A percentile compares a stretch with the other conserved stretches of the same genome.
phyloP scores from a whole-genome alignment of 2,329 filamentous ascomycete species.

The Pseudogymnoascus sp. region DNA sequence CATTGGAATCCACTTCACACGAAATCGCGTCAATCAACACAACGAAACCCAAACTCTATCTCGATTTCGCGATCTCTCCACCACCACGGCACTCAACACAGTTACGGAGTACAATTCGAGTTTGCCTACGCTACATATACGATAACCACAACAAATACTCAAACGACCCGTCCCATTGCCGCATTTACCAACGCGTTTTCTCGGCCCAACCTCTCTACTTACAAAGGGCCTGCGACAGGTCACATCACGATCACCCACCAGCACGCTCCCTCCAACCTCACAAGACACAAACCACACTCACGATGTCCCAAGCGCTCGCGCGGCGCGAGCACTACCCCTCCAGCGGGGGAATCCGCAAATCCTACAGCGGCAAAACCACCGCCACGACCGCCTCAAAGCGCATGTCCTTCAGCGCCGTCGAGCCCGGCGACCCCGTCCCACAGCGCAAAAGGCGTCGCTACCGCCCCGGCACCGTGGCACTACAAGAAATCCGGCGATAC shows the following conservation, averaged over 20 bases:
- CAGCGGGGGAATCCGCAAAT: background rate
- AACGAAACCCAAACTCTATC: background rate
- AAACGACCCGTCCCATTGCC: background rate
- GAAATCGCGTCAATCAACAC: constrained; percentile 5
- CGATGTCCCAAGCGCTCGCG: background rate
- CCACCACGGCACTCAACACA: background rate
- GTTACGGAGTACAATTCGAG: background rate
- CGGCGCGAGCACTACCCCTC: background rate
- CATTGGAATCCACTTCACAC: background rate
- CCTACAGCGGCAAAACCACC: background rate
- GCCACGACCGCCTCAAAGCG: background rate
- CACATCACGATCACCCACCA: background rate
- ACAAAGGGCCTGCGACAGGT: background rate
- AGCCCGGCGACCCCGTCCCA: constrained; percentile 63
- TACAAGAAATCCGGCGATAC: constrained; percentile 86
- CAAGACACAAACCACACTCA: background rate
- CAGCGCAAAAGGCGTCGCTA: constrained; percentile 57
- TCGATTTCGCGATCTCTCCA: background rate
- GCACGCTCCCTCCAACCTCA: background rate
- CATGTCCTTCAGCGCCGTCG: constrained; percentile 1
- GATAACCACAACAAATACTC: background rate
- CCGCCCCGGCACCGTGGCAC: constrained; percentile 72
- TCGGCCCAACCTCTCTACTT: background rate
- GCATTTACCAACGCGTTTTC: background rate
- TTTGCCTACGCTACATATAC: background rate